A percentile compares a stretch with the other conserved stretches of the same genome.
Conservation (phyloP, 2,329 filamentous ascomycete species). For the Aspergillaceae sp. region DNA sequence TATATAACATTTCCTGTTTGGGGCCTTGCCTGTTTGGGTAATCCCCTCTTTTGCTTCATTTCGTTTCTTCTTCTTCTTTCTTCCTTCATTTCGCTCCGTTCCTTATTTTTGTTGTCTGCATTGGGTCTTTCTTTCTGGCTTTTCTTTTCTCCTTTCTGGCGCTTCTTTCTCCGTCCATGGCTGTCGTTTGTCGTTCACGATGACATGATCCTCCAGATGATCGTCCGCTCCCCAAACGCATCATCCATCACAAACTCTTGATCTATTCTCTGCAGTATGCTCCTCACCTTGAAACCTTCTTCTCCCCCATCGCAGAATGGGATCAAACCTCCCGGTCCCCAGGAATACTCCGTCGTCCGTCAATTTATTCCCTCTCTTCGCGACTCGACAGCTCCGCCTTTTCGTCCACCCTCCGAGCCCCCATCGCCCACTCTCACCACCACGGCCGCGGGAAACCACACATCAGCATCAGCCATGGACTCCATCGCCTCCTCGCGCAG, state of each 20-base stretch:
- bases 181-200: too few relatives aligned
- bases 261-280: slow-evolving; percentile 25
- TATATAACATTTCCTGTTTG: slow-evolving; percentile 13
- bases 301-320: slow-evolving; percentile 34
- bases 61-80: slow-evolving; percentile 14
- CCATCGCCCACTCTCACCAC: slow-evolving; percentile 19
- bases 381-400: slow-evolving; percentile 24
- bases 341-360: slow-evolving; percentile 41
- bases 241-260: too few relatives aligned
- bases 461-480: slow-evolving; percentile 53
- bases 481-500: slow-evolving; percentile 48
- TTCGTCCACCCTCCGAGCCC: slow-evolving; percentile 22
- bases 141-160: neutral
- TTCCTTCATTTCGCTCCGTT: slow-evolving; percentile 1
- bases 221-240: too few relatives aligned
- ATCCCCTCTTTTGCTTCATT: slow-evolving; percentile 9
- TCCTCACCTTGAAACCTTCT: slow-evolving; percentile 45
- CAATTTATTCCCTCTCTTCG: slow-evolving; percentile 33
- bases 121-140: neutral
- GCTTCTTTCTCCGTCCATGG: too few relatives aligned
- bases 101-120: neutral
- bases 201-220: too few relatives aligned
- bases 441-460: slow-evolving; percentile 10
- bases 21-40: slow-evolving; percentile 18
- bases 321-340: slow-evolving; percentile 38